Conservation (phyloP, 306 rosid genomes). For the Oxytropis ochrocephala region DNA sequence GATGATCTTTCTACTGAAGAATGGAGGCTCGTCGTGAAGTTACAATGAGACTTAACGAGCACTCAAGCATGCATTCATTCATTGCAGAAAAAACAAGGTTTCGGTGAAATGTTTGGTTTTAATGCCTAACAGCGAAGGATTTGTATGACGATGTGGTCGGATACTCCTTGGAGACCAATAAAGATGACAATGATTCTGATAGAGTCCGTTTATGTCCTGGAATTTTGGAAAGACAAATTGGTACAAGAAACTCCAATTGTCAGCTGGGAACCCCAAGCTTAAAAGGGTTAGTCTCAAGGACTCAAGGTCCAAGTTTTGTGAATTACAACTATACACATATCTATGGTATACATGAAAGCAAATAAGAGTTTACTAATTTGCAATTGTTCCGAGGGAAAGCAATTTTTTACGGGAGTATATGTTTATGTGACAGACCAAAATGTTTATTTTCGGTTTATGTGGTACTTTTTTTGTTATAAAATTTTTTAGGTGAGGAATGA, state of each 20-base stretch:
- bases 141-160: no score
- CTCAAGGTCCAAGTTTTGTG: conserved; percentile 24
- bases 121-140: no score
- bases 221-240: background rate
- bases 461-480: no score
- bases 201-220: background rate
- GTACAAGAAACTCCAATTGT: conserved; percentile 1
- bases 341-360: conserved; percentile 21
- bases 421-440: background rate
- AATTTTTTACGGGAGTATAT: conserved; percentile 10
- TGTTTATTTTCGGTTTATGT: background rate
- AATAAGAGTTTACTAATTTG: conserved; percentile 4
- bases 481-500: no score
- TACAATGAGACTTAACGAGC: no score
- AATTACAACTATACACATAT: conserved; percentile 10
- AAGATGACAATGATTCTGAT: background rate
- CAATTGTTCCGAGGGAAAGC: conserved; percentile 18
- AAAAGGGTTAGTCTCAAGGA: background rate
- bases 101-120: no score
- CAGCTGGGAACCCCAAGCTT: conserved; percentile 2
- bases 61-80: no score
- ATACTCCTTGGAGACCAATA: conserved; percentile 6
- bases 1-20: no score
- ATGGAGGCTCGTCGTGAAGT: no score
- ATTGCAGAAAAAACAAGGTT: no score